Evolutionary conservation across 176 grass and related monocot genomes (phyloP).

Genomic region (Rhynchospora pubera): DNA sequence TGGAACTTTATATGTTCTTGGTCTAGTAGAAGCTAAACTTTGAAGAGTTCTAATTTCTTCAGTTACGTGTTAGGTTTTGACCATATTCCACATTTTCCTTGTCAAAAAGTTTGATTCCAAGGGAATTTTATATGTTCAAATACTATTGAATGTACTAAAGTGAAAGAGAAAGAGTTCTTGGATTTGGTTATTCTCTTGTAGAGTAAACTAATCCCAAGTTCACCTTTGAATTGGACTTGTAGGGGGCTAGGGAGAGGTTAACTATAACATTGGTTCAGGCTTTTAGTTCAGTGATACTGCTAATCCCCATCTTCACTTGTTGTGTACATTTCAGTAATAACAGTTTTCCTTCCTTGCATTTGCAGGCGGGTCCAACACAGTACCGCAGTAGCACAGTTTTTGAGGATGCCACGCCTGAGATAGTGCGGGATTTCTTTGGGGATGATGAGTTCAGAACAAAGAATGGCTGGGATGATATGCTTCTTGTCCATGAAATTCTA

Average conservation of each 20-base stretch:
- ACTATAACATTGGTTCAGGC: neutral
- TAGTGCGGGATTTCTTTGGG: constrained; percentile 93
- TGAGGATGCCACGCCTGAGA: constrained; percentile 60
- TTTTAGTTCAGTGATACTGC: neutral
- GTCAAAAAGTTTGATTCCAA: neutral
- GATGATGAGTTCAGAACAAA: constrained; percentile 84
- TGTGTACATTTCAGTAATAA: neutral
- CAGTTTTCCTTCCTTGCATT: constrained; percentile 6
- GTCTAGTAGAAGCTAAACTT: neutral
- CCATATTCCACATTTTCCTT: neutral
- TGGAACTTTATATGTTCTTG: neutral
- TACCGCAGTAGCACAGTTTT: constrained; percentile 81
- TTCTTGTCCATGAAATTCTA: constrained; percentile 58
- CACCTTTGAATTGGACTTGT: neutral
- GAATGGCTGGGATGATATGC: constrained; percentile 88
- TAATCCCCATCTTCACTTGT: neutral
- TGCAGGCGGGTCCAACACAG: constrained; percentile 63
- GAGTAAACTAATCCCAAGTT: neutral
- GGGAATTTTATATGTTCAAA: neutral
- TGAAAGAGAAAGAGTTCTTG: neutral
- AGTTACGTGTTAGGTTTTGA: constrained; percentile 12
- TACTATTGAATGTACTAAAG: neutral
- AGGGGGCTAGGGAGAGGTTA: neutral
- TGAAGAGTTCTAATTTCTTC: neutral
- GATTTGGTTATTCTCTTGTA: neutral